Conservation (phyloP, 1,284 basidiomycete genomes). For the Papiliotrema nemorosa region DNA sequence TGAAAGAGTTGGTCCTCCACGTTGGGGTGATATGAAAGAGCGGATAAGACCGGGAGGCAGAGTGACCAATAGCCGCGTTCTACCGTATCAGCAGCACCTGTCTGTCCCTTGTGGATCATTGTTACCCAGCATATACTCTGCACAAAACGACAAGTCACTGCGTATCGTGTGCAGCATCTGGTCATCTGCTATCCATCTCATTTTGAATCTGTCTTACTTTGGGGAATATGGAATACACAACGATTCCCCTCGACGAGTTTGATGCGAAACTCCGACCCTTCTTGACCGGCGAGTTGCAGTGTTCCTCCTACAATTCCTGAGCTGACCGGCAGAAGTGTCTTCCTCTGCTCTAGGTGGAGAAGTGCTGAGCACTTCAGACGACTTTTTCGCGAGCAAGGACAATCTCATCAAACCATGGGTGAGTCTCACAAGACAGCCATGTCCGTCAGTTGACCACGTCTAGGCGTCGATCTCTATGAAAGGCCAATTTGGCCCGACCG, state of each 20-base stretch:
- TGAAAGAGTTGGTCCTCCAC: no score
- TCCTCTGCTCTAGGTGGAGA: slow-evolving; percentile 77
- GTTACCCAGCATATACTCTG: no score
- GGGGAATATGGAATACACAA: slow-evolving; percentile 8
- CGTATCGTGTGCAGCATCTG: no score
- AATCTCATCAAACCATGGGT: slow-evolving; percentile 82
- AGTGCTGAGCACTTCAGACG: slow-evolving; percentile 78
- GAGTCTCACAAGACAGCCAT: slow-evolving; percentile 36
- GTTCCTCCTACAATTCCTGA: no score
- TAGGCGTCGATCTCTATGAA: slow-evolving; percentile 71
- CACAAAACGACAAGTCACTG: no score
- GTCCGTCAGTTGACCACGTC: background rate
- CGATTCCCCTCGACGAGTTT: slow-evolving; percentile 55
- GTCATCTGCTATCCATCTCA: no score
- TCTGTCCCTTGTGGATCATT: no score
- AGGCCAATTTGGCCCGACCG: slow-evolving; percentile 93
- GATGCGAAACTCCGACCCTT: slow-evolving; percentile 58
- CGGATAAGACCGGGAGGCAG: no score
- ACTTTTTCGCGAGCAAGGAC: slow-evolving; percentile 87
- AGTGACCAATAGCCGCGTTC: no score
- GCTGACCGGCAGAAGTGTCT: slow-evolving; percentile 67
- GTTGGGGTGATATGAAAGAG: no score
- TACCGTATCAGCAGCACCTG: no score
- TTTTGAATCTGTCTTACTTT: no score
- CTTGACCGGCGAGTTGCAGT: slow-evolving; percentile 57